phyloP scores from a whole-genome alignment of 257 asterid genomes.

The Prunella vulgaris region DNA sequence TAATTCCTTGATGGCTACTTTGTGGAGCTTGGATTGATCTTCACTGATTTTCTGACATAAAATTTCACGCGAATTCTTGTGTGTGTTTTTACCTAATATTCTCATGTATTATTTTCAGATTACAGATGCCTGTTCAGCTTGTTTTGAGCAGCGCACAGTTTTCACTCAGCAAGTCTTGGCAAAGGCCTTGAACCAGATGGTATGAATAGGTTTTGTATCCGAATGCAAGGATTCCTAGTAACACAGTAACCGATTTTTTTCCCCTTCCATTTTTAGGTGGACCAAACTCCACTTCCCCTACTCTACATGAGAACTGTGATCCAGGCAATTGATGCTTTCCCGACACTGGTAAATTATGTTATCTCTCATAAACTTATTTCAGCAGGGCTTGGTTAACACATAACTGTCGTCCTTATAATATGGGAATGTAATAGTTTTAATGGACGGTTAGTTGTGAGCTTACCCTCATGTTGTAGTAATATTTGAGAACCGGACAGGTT shows the following conservation, averaged over 20 bases:
- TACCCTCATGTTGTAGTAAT: neutral
- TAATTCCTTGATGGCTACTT: constrained; percentile 2
- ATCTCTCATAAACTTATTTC: neutral
- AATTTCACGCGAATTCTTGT: neutral
- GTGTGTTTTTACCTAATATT: constrained; percentile 13
- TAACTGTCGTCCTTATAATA: neutral
- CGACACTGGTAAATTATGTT: constrained; percentile 65
- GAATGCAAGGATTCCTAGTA: neutral
- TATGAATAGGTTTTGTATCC: constrained; percentile 29
- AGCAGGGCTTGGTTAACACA: neutral
- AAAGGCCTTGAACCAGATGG: constrained; percentile 88
- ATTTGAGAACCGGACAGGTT: neutral
- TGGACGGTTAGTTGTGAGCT: neutral
- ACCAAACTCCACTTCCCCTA: constrained; percentile 85
- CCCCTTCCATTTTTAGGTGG: constrained; percentile 48
- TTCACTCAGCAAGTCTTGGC: constrained; percentile 94
- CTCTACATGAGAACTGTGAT: constrained; percentile 98
- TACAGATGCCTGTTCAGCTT: constrained; percentile 95
- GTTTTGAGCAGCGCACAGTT: constrained; percentile 99
- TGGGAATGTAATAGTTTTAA: neutral
- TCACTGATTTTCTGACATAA: neutral
- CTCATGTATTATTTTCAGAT: constrained; percentile 45
- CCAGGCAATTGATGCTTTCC: constrained; percentile 96
- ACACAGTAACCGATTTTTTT: constrained; percentile 2
- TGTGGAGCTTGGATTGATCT: neutral